These are phyloP conservation scores for Pistacia vera DNA, from an alignment of 345 rosid genomes.

Conservation along the genomic window DNA sequence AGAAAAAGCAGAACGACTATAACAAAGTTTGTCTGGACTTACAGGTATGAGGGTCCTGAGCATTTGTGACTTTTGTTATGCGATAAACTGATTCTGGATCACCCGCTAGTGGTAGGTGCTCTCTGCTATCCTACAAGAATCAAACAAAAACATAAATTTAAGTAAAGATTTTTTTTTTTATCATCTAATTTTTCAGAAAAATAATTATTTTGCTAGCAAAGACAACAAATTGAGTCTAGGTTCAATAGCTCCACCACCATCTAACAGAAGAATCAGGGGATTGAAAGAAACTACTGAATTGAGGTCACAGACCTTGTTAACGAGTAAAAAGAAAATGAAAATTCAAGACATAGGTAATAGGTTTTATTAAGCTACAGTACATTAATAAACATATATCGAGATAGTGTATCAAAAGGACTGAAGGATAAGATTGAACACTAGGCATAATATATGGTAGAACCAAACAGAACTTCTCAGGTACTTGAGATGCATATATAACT, in stretches of 20 bases:
- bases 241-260: not conserved
- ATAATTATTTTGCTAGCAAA: not conserved
- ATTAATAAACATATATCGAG: not conserved
- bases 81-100: constrained; percentile 32
- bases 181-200: not conserved
- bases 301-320: not conserved
- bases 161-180: not conserved
- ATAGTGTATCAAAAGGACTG: not conserved
- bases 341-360: not conserved
- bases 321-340: too few relatives aligned
- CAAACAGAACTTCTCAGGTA: not conserved
- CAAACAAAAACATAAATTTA: not conserved
- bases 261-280: not conserved
- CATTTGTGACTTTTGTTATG: constrained; percentile 26
- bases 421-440: not conserved
- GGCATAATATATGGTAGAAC: not conserved
- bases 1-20: constrained; percentile 12
- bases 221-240: not conserved
- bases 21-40: constrained; percentile 27
- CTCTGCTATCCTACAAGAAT: constrained; percentile 42
- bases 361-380: not conserved
- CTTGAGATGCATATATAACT: constrained; percentile 10
- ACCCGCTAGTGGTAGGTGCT: constrained; percentile 23
- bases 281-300: not conserved
- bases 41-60: constrained; percentile 27